A percentile compares a stretch with the other conserved stretches of the same genome.
Conservation (phyloP, 2,329 filamentous ascomycete genomes). For the Parascedosporium putredinis region DNA sequence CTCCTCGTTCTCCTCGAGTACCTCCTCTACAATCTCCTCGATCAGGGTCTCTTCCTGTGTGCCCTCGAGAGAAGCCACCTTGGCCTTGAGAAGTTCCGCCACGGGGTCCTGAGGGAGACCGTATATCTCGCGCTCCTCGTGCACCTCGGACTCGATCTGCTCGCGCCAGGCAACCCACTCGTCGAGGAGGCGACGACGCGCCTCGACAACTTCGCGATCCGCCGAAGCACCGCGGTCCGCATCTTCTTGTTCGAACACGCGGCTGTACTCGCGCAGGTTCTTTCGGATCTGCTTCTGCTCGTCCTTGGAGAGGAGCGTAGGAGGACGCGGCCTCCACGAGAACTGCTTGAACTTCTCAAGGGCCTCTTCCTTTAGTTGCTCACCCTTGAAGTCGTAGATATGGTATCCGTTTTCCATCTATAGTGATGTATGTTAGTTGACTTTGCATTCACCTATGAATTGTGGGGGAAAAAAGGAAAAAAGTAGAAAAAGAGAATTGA, state of each 20-base stretch:
- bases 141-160: constrained; percentile 58
- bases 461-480: too few relatives aligned
- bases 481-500: too few relatives aligned
- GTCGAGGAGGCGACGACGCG: constrained; percentile 66
- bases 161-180: constrained; percentile 86
- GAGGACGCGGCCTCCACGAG: constrained; percentile 82
- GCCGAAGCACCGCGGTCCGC: constrained; percentile 86
- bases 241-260: constrained; percentile 91
- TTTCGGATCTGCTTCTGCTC: constrained; percentile 97
- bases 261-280: constrained; percentile 94
- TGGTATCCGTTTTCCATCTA: constrained; percentile 99
- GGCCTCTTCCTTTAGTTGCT: constrained; percentile 77
- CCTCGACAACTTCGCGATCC: constrained; percentile 87
- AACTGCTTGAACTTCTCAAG: constrained; percentile 98
- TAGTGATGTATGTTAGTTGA: constrained; percentile 10
- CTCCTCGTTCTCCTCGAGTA: constrained; percentile 77
- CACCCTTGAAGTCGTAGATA: constrained; percentile 91
- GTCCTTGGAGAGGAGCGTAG: constrained; percentile 87
- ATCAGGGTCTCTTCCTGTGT: constrained; percentile 65
- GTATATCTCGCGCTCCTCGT: constrained; percentile 57
- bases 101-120: constrained; percentile 58
- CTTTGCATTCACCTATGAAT: too few relatives aligned
- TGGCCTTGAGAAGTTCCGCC: constrained; percentile 49
- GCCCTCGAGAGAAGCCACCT: constrained; percentile 39
- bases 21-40: constrained; percentile 83